Conservation (phyloP, 208 protist genomes). For the Trypanosoma scelopori region DNA sequence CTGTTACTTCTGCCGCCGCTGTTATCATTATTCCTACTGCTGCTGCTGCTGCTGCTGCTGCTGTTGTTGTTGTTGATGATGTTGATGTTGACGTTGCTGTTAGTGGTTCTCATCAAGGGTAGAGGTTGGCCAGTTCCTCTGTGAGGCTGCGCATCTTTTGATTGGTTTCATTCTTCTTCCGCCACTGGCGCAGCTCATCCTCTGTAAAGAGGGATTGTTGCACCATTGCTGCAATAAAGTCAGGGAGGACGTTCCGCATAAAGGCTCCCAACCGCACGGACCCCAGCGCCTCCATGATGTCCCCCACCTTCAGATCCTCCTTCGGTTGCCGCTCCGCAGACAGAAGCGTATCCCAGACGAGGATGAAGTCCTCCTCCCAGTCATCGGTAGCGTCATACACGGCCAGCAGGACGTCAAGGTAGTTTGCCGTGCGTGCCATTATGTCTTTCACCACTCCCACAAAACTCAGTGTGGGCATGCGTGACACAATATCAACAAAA, state of each 20-base stretch:
- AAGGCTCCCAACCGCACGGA: constrained; percentile 53
- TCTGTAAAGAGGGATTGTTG: constrained; percentile 30
- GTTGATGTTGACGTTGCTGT: not conserved
- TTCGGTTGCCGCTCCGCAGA: constrained; percentile 28
- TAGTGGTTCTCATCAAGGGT: constrained; percentile 18
- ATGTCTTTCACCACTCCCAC: constrained; percentile 57
- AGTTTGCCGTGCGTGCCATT: constrained; percentile 79
- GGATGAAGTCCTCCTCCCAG: constrained; percentile 82
- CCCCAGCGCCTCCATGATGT: constrained; percentile 56
- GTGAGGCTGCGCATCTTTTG: constrained; percentile 9
- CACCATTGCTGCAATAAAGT: constrained; percentile 75
- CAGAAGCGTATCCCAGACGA: constrained; percentile 62
- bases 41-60: too few relatives aligned
- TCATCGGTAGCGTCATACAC: constrained; percentile 40
- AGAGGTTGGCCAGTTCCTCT: constrained; percentile 29
- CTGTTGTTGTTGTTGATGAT: too few relatives aligned
- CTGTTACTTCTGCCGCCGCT: not conserved
- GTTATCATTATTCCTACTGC: not conserved
- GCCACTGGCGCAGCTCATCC: constrained; percentile 35
- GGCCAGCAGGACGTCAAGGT: constrained; percentile 73
- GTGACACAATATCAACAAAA: constrained; percentile 50
- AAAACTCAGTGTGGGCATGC: constrained; percentile 51
- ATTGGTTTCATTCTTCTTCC: constrained; percentile 32
- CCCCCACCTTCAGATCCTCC: constrained; percentile 13
- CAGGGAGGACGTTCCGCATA: constrained; percentile 68